A percentile compares a stretch with the other conserved stretches of the same genome.
phyloP scores from a whole-genome alignment of 176 grass and related monocot species.

The Hsuehochloa calcarea region DNA sequence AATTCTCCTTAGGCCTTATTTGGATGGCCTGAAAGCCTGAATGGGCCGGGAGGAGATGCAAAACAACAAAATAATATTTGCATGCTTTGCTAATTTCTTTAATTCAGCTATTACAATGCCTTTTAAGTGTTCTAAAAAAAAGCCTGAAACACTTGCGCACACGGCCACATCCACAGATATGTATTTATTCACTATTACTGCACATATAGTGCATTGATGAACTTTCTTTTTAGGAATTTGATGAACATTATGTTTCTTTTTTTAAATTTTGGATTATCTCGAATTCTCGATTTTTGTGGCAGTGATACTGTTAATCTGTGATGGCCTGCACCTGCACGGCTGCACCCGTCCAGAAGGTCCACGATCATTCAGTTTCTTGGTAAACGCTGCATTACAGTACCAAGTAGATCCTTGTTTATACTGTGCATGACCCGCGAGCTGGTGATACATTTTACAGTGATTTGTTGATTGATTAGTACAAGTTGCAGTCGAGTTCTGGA shows the following conservation, averaged over 20 bases:
- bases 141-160: too few relatives aligned
- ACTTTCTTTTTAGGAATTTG: not conserved
- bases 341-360: not conserved
- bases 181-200: too few relatives aligned
- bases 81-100: too few relatives aligned
- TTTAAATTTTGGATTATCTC: not conserved
- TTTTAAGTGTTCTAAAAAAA: too few relatives aligned
- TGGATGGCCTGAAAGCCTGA: too few relatives aligned
- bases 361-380: not conserved
- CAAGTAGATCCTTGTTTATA: conserved; percentile 24
- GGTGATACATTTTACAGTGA: not conserved
- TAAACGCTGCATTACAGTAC: not conserved
- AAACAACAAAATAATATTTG: too few relatives aligned
- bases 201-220: not conserved
- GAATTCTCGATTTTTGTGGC: not conserved
- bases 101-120: too few relatives aligned
- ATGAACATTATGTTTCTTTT: not conserved
- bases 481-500: conserved; percentile 4
- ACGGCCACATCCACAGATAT: too few relatives aligned
- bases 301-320: not conserved
- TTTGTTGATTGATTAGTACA: conserved; percentile 14
- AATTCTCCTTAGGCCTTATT: too few relatives aligned
- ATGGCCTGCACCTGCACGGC: not conserved
- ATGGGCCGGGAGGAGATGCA: too few relatives aligned
- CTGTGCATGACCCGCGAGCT: not conserved